These are phyloP conservation scores for Ehretia macrophylla DNA, from an alignment of 257 asterid genomes.

Conservation along the genomic window DNA sequence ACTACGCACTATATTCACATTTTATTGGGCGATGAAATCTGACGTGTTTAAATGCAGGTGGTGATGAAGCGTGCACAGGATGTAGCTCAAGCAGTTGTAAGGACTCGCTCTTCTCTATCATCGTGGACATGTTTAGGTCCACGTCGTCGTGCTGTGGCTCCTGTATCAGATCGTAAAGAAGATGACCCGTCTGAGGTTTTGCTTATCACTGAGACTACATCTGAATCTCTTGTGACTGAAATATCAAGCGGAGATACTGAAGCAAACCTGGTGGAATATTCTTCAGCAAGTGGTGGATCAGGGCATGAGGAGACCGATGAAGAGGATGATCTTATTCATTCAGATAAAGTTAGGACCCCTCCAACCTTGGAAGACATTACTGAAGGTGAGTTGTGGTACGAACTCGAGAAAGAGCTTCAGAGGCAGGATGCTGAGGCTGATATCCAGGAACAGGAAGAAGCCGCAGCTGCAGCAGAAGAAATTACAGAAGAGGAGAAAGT, in stretches of 20 bases:
- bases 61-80: constrained; percentile 89
- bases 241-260: constrained; percentile 28
- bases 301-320: constrained; percentile 61
- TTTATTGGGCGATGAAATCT: too few species aligned
- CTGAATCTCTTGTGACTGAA: constrained; percentile 40
- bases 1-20: too few species aligned
- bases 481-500: constrained; percentile 71
- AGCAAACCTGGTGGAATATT: constrained; percentile 30
- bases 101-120: constrained; percentile 65
- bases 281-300: constrained; percentile 46
- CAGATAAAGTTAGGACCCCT: constrained; percentile 33
- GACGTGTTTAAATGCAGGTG: constrained; percentile 32
- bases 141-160: constrained; percentile 58
- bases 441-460: constrained; percentile 55
- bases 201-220: constrained; percentile 41
- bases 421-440: constrained; percentile 45
- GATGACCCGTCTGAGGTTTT: constrained; percentile 47
- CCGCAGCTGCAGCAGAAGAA: constrained; percentile 64
- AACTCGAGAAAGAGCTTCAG: constrained; percentile 72
- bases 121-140: constrained; percentile 92
- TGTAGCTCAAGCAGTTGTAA: constrained; percentile 86
- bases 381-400: constrained; percentile 82
- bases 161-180: constrained; percentile 32
- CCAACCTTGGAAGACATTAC: constrained; percentile 53
- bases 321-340: constrained; percentile 48